A percentile compares a stretch with the other conserved stretches of the same genome.
These are phyloP conservation scores for Phytophthora rubi DNA, from an alignment of 352 stramenopile species.

Conservation along the genomic window DNA sequence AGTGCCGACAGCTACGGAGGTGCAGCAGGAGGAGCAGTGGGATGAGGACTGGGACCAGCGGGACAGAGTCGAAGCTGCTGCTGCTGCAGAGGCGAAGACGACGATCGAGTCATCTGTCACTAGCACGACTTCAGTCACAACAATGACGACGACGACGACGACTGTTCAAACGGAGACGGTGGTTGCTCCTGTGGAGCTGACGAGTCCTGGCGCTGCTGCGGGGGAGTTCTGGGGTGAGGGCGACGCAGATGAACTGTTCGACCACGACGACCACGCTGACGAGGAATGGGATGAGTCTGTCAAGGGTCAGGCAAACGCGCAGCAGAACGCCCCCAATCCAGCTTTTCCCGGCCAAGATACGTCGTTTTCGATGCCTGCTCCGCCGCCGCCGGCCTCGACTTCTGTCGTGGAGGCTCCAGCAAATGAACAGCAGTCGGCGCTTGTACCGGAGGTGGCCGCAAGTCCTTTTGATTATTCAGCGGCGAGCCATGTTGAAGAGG, in stretches of 20 bases:
- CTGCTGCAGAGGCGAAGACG: slow-evolving; percentile 1
- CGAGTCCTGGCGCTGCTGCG: slow-evolving; percentile 39
- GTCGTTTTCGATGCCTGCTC: slow-evolving; percentile 18
- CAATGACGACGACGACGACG: slow-evolving; percentile 4
- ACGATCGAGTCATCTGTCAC: neutral
- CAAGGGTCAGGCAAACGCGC: slow-evolving; percentile 15
- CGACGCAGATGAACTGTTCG: slow-evolving; percentile 65
- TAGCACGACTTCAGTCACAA: slow-evolving; percentile 2
- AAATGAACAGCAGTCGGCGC: slow-evolving; percentile 3
- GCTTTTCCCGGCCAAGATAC: slow-evolving; percentile 15
- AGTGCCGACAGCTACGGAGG: slow-evolving; percentile 5
- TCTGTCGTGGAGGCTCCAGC: slow-evolving; percentile 1
- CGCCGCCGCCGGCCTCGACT: slow-evolving; percentile 9
- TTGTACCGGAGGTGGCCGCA: slow-evolving; percentile 2
- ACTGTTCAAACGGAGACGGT: slow-evolving; percentile 13
- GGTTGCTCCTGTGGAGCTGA: slow-evolving; percentile 35
- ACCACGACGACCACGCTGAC: slow-evolving; percentile 58
- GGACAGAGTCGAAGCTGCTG: neutral
- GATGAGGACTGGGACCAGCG: slow-evolving; percentile 28
- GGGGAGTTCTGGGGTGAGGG: slow-evolving; percentile 73
- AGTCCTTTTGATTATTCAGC: slow-evolving; percentile 6
- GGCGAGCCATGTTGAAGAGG: slow-evolving; percentile 12
- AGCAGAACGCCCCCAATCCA: slow-evolving; percentile 22
- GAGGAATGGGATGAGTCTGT: slow-evolving; percentile 48
- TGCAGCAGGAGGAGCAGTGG: slow-evolving; percentile 26